Evolutionary conservation across 352 stramenopile genomes (phyloP).

Genomic region (Phytophthora palmivora): DNA sequence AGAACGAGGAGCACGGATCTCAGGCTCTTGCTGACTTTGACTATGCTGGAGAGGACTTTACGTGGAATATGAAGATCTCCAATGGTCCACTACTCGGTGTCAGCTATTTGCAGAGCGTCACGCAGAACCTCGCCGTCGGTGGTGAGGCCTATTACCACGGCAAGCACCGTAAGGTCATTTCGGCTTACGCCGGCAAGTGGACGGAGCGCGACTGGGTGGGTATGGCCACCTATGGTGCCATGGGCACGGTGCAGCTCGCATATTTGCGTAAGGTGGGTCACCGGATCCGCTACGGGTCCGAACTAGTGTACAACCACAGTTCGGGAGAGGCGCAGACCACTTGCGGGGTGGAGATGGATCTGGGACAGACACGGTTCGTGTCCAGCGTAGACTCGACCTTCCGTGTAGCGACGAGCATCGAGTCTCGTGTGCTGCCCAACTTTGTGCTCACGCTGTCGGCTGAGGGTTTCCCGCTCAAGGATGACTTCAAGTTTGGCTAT

Average conservation of each 20-base stretch:
- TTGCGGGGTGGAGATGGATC: constrained; percentile 83
- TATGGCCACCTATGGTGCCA: constrained; percentile 77
- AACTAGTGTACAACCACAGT: constrained; percentile 88
- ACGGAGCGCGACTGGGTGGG: constrained; percentile 70
- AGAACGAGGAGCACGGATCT: constrained; percentile 78
- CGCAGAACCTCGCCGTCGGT: constrained; percentile 75
- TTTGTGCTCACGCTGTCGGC: constrained; percentile 87
- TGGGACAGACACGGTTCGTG: constrained; percentile 86
- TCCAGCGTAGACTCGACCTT: constrained; percentile 86
- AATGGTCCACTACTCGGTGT: constrained; percentile 87
- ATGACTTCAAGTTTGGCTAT: constrained; percentile 93
- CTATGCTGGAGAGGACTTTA: constrained; percentile 86
- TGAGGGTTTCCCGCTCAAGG: constrained; percentile 86
- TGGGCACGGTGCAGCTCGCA: constrained; percentile 86
- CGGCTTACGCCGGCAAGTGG: constrained; percentile 88
- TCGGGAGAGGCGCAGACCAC: constrained; percentile 86
- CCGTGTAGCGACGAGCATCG: constrained; percentile 84
- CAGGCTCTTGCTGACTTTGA: constrained; percentile 87
- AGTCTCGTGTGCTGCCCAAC: constrained; percentile 87
- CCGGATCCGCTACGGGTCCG: constrained; percentile 83
- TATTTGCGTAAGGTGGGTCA: constrained; percentile 89
- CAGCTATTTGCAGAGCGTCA: constrained; percentile 91
- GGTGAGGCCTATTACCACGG: constrained; percentile 91
- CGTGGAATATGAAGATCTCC: constrained; percentile 91
- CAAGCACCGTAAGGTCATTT: constrained; percentile 88